Evolutionary conservation across 2,329 filamentous ascomycete genomes (phyloP).

Genomic region (Rhynchosporium secalis): DNA sequence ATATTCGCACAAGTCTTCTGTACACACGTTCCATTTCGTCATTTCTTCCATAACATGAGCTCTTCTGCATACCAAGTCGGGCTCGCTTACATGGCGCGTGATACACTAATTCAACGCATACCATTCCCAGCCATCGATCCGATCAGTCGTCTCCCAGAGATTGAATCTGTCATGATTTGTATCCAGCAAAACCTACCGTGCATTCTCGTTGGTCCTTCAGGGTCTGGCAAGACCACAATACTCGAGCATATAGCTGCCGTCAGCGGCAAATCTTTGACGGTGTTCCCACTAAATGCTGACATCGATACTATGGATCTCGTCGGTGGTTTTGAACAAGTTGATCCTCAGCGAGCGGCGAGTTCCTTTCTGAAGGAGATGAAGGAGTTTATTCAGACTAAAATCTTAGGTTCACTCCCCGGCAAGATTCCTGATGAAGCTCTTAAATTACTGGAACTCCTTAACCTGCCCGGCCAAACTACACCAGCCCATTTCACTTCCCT

Average conservation of each 20-base stretch:
- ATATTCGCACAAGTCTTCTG: slow-evolving; percentile 69
- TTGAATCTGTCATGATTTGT: slow-evolving; percentile 87
- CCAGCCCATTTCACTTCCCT: slow-evolving; percentile 33
- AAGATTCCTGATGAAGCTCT: slow-evolving; percentile 50
- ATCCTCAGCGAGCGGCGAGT: slow-evolving; percentile 72
- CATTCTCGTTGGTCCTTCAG: slow-evolving; percentile 82
- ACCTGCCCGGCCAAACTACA: slow-evolving; percentile 30
- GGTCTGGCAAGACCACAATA: slow-evolving; percentile 81
- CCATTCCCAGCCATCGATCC: slow-evolving; percentile 52
- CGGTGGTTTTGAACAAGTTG: slow-evolving; percentile 93
- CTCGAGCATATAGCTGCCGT: slow-evolving; percentile 78
- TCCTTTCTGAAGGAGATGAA: slow-evolving; percentile 56
- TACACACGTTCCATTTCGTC: slow-evolving; percentile 47
- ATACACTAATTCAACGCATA: slow-evolving; percentile 53
- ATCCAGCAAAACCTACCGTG: slow-evolving; percentile 85
- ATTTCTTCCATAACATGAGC: slow-evolving; percentile 72
- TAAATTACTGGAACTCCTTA: slow-evolving; percentile 53
- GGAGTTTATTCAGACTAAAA: slow-evolving; percentile 52
- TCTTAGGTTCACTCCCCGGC: slow-evolving; percentile 51
- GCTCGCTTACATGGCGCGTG: slow-evolving; percentile 66
- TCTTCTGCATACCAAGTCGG: slow-evolving; percentile 73
- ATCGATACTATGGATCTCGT: slow-evolving; percentile 97
- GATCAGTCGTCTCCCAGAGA: slow-evolving; percentile 62
- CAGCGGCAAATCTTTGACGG: slow-evolving; percentile 72
- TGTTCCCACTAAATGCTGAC: slow-evolving; percentile 89